Base-by-base conservation (phyloP, 495 filamentous ascomycete genomes). In the Stereocaulon alpinum region DNA sequence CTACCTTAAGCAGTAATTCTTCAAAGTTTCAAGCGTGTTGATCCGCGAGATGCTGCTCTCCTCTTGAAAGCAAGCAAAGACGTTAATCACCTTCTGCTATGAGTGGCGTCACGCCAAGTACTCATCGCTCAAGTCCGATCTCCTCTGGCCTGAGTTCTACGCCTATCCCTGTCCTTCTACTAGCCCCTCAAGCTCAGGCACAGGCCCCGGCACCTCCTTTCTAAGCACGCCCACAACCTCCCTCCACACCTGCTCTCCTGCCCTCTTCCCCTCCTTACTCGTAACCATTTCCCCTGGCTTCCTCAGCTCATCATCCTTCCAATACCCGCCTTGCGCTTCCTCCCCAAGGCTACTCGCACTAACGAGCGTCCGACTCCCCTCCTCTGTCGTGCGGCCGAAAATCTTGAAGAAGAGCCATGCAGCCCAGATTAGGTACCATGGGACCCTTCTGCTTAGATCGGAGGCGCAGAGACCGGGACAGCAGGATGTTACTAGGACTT, bases 281-380 rank as follows among this genome's bases (percentile, higher is more conserved):
- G 72, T 74, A 2, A 60, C 40, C 12, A 51, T 3, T 3, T 40
- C 53, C 32, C 53, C 42, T 7, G 14, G 20, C 27, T 20, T 29
- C 51, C 2, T n/a, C 15, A 62, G 50, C 20, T 59, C 17, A 41
- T 71, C 70, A 44, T 72, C 61, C 27, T 70, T 67, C 80, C 78
- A 83, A 57, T 76, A 75, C 62, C 63, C 71, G 0, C 79, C 80
- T 58, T 79, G 74, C 27, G 75, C 75, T 55, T 80, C 78, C 1
- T 61, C 58, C 0, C 77, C 79, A 52, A 78, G 68, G 24, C 71
- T 65, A 3, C 76, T 76, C 1, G 73, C 78, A 55, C 76, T 78
- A n/a, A 81, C 77, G 22, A 82, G 58, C 15, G 73, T 73, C 20
- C 79, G 70, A 51, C 73, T 73, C 2, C 80, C 80, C 44, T 76